Conservation (phyloP, 805 yeast genomes). For the Kodamaea hsintzibuensis region DNA sequence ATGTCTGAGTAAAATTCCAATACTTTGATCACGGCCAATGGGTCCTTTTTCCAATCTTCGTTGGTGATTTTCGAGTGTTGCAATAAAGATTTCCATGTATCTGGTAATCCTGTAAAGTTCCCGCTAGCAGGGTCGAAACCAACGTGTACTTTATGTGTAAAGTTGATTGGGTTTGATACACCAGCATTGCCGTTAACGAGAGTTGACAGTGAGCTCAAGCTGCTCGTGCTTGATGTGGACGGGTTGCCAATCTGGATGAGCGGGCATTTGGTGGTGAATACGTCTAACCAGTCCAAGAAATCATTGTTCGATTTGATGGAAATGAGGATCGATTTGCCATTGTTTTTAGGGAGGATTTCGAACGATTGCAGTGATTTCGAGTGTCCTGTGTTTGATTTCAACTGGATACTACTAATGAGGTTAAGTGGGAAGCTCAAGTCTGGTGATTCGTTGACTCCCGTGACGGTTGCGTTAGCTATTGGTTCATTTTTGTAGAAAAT, state of each 20-base stretch:
- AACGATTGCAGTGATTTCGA: slow-evolving; percentile 57
- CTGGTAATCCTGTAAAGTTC: slow-evolving; percentile 56
- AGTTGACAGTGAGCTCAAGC: slow-evolving; percentile 7
- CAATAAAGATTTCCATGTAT: slow-evolving; percentile 55
- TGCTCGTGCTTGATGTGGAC: slow-evolving; percentile 6
- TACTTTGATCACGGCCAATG: slow-evolving; percentile 63
- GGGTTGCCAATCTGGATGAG: slow-evolving; percentile 43
- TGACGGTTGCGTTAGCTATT: slow-evolving; percentile 43
- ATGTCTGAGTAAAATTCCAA: slow-evolving; percentile 54
- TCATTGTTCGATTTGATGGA: slow-evolving; percentile 79
- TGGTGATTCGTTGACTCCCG: slow-evolving; percentile 38
- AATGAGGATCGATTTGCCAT: slow-evolving; percentile 64
- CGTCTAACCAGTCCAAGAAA: slow-evolving; percentile 86
- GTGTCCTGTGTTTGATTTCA: slow-evolving; percentile 56
- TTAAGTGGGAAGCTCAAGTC: slow-evolving; percentile 42
- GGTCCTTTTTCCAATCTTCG: slow-evolving; percentile 64
- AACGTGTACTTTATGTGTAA: slow-evolving; percentile 90
- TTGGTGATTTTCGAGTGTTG: slow-evolving; percentile 61
- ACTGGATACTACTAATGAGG: slow-evolving; percentile 44
- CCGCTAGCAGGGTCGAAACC: slow-evolving; percentile 80
- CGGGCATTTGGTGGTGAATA: slow-evolving; percentile 77
- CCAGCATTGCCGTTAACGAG: slow-evolving; percentile 34
- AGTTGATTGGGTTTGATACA: slow-evolving; percentile 91
- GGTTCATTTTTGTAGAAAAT: slow-evolving; percentile 74
- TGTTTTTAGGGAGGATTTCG: slow-evolving; percentile 64